Base-by-base conservation (phyloP, 441 rosid species). In the Pelargonium australe region DNA sequence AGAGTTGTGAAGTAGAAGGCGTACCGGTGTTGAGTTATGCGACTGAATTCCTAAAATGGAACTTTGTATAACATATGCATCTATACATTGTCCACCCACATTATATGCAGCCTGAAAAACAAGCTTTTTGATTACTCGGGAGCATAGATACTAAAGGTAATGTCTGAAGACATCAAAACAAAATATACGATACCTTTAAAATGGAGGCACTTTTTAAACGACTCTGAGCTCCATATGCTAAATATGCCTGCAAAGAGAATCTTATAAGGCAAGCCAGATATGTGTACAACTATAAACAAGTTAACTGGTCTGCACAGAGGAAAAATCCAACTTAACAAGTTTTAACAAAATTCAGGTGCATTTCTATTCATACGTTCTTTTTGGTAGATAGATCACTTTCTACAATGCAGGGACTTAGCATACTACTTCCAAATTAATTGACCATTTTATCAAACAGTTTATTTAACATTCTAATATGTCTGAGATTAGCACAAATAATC, bases 21-120 rank as follows among this genome's bases (percentile, higher is more conserved):
- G 0, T 85, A 92, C 96, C 73, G 84, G 87, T 70, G 77, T 82
- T 37, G 96, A 80, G 72, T 77, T 79, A 70, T 80, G 87, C 0
- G 92, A 81, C 1, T 79, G 80, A 45, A 89, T 80, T 74, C 92
- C 90, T 70, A 92, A 80, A 77, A 92, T 85, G 7, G 86, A 86
- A 77, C 72, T 84, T 55, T 87, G 90, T 68, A 89, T 87, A 44
- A 69, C 65, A 70, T 80, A 81, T 23, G 97, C 90, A 64, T 87
- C 82, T 63, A 89, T 72, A 70, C 78, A 79, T 20, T 73, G 85
- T 66, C 97, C 97, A 66, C 97, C 96, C 68, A 92, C 84, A 66
- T 87, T 82, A 72, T 82, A 82, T 69, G 81, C 77, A 14, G 88
- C 88, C 87, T 81, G 80, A 73, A 68, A 80, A 31, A 68, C 58